A percentile compares a stretch with the other conserved stretches of the same genome.
phyloP scores from a whole-genome alignment of 2,329 filamentous ascomycete species.

The Colletotrichum lentis region DNA sequence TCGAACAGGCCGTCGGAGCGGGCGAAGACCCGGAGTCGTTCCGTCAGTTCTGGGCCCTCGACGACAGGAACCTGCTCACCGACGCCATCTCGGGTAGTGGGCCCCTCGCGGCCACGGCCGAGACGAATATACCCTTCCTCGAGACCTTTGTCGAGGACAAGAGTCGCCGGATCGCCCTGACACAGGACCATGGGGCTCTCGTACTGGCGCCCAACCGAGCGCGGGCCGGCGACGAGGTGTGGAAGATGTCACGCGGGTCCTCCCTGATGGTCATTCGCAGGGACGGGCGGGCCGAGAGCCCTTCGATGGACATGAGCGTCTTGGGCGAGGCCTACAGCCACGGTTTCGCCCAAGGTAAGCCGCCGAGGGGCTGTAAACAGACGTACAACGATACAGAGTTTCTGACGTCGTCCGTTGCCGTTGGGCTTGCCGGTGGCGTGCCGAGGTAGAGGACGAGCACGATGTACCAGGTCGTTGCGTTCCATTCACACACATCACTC shows the following conservation, averaged over 20 bases:
- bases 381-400: slow-evolving; percentile 32
- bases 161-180: slow-evolving; percentile 32
- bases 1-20: slow-evolving; percentile 46
- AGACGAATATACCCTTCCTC: slow-evolving; percentile 41
- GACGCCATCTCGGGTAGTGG: slow-evolving; percentile 45
- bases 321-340: slow-evolving; percentile 34
- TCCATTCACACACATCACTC: background rate
- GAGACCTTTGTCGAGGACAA: slow-evolving; percentile 33
- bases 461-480: background rate
- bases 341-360: slow-evolving; percentile 16
- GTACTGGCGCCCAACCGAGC: slow-evolving; percentile 30
- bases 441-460: slow-evolving; percentile 10
- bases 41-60: slow-evolving; percentile 48
- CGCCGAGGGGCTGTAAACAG: slow-evolving; percentile 20
- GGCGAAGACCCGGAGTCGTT: slow-evolving; percentile 47
- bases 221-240: slow-evolving; percentile 35
- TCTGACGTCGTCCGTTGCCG: slow-evolving; percentile 36
- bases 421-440: slow-evolving; percentile 36
- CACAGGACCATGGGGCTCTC: slow-evolving; percentile 33
- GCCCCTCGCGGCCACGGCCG: slow-evolving; percentile 39
- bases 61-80: slow-evolving; percentile 46
- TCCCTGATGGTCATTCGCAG: slow-evolving; percentile 25
- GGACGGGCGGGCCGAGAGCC: background rate
- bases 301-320: slow-evolving; percentile 18
- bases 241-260: slow-evolving; percentile 28